Conservation (phyloP, 495 filamentous ascomycete species). For the Penicillium taxi region DNA sequence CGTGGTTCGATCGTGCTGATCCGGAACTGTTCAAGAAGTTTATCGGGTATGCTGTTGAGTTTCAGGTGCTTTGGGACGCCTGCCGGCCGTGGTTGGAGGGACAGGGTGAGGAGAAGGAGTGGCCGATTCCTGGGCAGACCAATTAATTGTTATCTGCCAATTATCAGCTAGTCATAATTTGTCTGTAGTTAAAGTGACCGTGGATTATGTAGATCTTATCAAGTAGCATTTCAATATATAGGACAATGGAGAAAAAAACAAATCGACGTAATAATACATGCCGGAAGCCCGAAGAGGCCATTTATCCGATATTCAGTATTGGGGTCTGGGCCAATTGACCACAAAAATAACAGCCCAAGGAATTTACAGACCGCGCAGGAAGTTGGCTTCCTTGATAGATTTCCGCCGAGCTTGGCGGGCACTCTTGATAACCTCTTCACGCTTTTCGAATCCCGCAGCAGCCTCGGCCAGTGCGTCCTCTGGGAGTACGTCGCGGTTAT, state of each 20-base stretch:
- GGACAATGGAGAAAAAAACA: constrained; percentile 20
- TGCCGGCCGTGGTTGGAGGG: constrained; percentile 26
- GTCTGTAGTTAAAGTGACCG: neutral
- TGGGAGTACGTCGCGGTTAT: constrained; percentile 25
- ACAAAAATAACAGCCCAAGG: constrained; percentile 6
- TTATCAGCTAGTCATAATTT: neutral
- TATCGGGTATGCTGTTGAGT: constrained; percentile 14
- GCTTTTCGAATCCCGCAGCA: constrained; percentile 31
- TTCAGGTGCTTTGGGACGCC: constrained; percentile 18
- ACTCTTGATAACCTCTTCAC: constrained; percentile 45
- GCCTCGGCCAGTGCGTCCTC: constrained; percentile 25
- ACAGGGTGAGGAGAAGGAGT: constrained; percentile 28
- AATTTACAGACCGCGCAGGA: constrained; percentile 70
- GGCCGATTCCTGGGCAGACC: constrained; percentile 13
- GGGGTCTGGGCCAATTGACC: constrained; percentile 3
- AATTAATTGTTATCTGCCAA: neutral
- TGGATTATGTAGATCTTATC: constrained; percentile 7
- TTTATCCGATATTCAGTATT: constrained; percentile 9
- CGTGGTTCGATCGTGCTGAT: constrained; percentile 20
- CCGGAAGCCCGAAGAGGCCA: constrained; percentile 1
- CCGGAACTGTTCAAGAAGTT: constrained; percentile 14
- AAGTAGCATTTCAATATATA: constrained; percentile 23
- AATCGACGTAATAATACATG: constrained; percentile 28
- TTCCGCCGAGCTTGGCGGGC: constrained; percentile 63
- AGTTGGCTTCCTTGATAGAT: constrained; percentile 87